These are phyloP conservation scores for Gregarina niphandrodes DNA, from an alignment of 169 alveolate genomes.

Conservation along the genomic window DNA sequence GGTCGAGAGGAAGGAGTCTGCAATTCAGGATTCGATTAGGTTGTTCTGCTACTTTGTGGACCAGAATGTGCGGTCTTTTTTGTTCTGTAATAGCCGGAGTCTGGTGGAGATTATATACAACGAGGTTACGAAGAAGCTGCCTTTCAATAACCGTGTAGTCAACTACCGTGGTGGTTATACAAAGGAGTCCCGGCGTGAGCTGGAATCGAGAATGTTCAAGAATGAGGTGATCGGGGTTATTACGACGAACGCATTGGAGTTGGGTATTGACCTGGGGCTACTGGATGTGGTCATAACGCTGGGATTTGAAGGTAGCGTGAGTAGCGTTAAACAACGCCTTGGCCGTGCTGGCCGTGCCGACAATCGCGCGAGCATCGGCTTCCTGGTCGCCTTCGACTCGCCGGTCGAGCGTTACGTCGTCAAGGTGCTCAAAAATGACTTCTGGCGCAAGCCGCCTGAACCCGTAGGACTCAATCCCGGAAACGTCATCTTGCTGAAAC, in stretches of 20 bases:
- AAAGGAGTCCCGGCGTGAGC: neutral
- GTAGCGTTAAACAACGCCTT: slow-evolving; percentile 20
- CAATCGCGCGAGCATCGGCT: slow-evolving; percentile 1
- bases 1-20: neutral
- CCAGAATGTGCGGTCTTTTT: neutral
- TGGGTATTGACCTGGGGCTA: slow-evolving; percentile 23
- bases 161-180: neutral
- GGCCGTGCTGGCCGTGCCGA: slow-evolving; percentile 24
- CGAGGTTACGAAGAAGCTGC: neutral
- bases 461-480: slow-evolving; percentile 4
- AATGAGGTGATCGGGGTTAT: slow-evolving; percentile 4
- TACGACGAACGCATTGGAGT: slow-evolving; percentile 27
- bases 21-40: neutral
- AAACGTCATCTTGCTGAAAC: neutral
- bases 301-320: slow-evolving; percentile 30
- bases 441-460: slow-evolving; percentile 3
- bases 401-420: slow-evolving; percentile 2
- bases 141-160: neutral
- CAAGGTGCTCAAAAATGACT: neutral
- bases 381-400: slow-evolving; percentile 3
- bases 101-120: neutral
- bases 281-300: slow-evolving; percentile 16
- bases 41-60: too few relatives aligned
- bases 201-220: neutral
- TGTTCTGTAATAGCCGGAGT: neutral